Conservation (phyloP, 768 basidiomycete species). For the Amanita polypyramis region DNA sequence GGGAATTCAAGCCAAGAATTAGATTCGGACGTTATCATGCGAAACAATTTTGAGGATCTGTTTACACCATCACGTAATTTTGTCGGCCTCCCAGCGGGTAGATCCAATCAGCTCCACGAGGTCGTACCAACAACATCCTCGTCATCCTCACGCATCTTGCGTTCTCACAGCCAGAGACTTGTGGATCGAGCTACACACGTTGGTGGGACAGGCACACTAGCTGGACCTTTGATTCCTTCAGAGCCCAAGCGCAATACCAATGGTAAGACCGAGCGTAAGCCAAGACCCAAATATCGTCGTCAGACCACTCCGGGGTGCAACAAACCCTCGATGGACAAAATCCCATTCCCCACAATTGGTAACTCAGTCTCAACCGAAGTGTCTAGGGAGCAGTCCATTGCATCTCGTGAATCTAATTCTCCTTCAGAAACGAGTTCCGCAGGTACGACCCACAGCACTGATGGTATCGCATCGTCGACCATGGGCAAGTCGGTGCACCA, state of each 20-base stretch:
- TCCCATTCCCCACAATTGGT: not conserved
- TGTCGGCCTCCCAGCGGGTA: not conserved
- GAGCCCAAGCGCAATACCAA: not conserved
- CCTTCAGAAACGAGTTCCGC: not conserved
- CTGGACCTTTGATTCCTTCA: not conserved
- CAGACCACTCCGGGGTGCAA: not conserved
- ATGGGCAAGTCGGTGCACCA: not conserved
- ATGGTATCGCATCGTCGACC: not conserved
- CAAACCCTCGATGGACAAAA: not conserved
- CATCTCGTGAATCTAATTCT: not conserved
- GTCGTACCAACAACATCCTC: not conserved
- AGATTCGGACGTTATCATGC: constrained; percentile 3
- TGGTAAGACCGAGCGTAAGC: not conserved
- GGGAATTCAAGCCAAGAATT: not conserved
- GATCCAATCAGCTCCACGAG: not conserved
- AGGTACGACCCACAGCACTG: not conserved
- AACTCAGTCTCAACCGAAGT: not conserved
- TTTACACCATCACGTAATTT: not conserved
- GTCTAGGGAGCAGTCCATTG: not conserved
- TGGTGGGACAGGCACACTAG: too few relatives aligned
- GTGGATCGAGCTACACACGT: not conserved
- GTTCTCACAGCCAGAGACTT: not conserved
- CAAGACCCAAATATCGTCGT: not conserved
- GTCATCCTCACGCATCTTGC: not conserved
- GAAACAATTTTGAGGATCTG: not conserved